These are phyloP conservation scores for Mollisiaceae sp. DNA, from an alignment of 2,329 filamentous ascomycete genomes.

Conservation along the genomic window DNA sequence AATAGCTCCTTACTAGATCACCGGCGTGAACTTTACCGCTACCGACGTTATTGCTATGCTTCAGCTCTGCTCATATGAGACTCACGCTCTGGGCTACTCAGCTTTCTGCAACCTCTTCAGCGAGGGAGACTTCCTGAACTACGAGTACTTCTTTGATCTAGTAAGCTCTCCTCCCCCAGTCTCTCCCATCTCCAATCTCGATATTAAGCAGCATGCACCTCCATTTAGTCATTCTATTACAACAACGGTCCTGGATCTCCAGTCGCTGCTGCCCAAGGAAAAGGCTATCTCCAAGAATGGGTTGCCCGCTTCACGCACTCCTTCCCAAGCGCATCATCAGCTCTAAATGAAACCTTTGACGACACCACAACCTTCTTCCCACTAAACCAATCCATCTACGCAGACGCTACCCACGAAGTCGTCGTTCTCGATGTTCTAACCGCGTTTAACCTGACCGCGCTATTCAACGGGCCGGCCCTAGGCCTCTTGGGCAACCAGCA, in stretches of 20 bases:
- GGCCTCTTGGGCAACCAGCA: slow-evolving; percentile 14
- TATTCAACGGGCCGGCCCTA: slow-evolving; percentile 22
- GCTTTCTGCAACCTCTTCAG: slow-evolving; percentile 49
- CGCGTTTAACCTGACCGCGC: slow-evolving; percentile 24
- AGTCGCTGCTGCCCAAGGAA: slow-evolving; percentile 23
- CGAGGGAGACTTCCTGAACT: slow-evolving; percentile 50
- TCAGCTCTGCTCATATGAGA: slow-evolving; percentile 28
- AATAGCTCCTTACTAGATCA: slow-evolving; percentile 15
- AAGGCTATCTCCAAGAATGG: slow-evolving; percentile 26
- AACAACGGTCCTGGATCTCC: slow-evolving; percentile 26
- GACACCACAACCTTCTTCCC: slow-evolving; percentile 49
- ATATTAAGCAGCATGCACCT: background rate
- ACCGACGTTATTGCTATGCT: slow-evolving; percentile 26
- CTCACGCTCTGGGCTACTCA: slow-evolving; percentile 48
- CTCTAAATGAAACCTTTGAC: slow-evolving; percentile 41
- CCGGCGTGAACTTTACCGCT: slow-evolving; percentile 22
- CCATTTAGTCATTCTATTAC: slow-evolving; percentile 41
- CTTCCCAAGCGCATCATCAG: slow-evolving; percentile 36
- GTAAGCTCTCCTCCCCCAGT: background rate
- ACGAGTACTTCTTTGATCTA: slow-evolving; percentile 51
- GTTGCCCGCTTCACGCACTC: slow-evolving; percentile 25
- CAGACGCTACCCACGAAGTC: slow-evolving; percentile 51
- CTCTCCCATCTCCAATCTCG: background rate
- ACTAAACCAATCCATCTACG: slow-evolving; percentile 50
- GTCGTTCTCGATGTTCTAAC: slow-evolving; percentile 23